phyloP scores from a whole-genome alignment of 2,329 filamentous ascomycete genomes.

The Nothomitra cinnamomea region DNA sequence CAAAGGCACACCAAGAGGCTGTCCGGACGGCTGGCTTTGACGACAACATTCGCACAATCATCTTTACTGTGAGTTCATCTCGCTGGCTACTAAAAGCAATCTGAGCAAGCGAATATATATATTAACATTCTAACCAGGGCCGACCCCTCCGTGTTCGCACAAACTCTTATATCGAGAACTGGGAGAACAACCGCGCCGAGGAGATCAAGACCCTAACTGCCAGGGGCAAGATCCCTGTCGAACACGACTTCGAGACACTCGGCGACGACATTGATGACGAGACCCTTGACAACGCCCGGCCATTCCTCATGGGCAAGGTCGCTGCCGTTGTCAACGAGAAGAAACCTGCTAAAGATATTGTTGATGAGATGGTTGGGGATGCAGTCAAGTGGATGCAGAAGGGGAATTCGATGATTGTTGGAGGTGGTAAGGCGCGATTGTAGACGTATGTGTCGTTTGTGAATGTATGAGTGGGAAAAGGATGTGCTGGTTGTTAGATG shows the following conservation, averaged over 20 bases:
- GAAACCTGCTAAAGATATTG: constrained; percentile 77
- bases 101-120: background rate
- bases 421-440: too few relatives aligned
- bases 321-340: constrained; percentile 85
- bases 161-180: constrained; percentile 88
- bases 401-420: constrained; percentile 43
- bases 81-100: too few relatives aligned
- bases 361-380: constrained; percentile 84
- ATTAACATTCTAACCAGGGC: constrained; percentile 29
- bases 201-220: constrained; percentile 87
- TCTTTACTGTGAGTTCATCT: too few relatives aligned
- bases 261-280: constrained; percentile 54
- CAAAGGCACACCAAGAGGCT: constrained; percentile 86
- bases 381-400: constrained; percentile 54
- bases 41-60: constrained; percentile 92
- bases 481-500: too few relatives aligned
- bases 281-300: constrained; percentile 76
- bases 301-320: constrained; percentile 93
- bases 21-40: constrained; percentile 83
- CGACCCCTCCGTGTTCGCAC: constrained; percentile 84
- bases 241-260: constrained; percentile 81
- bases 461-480: too few relatives aligned
- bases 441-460: too few relatives aligned
- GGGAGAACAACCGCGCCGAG: constrained; percentile 76
- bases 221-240: constrained; percentile 84